These are phyloP conservation scores for Chimonanthus salicifolius DNA, from an alignment of 164 flowering plant species.

Conservation along the genomic window DNA sequence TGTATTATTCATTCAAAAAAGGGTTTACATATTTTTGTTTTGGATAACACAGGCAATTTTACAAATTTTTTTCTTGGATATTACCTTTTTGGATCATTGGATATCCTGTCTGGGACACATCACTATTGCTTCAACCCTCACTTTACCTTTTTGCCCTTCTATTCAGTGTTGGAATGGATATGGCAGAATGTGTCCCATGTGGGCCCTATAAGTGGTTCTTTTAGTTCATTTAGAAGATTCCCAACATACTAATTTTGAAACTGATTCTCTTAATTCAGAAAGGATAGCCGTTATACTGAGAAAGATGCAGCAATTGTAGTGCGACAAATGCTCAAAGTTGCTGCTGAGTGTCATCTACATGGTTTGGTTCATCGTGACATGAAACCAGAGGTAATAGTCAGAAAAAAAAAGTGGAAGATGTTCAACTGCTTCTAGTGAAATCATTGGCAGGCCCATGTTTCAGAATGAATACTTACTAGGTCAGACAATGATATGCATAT, in stretches of 20 bases:
- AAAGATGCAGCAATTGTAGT: conserved; percentile 94
- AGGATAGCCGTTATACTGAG: conserved; percentile 90
- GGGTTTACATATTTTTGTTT: background rate
- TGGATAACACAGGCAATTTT: background rate
- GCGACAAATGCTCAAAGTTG: conserved; percentile 97
- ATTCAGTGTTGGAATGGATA: background rate
- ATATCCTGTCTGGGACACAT: background rate
- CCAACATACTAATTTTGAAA: background rate
- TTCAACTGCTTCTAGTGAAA: conserved; percentile 1
- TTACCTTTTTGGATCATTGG: background rate
- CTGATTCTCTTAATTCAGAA: conserved; percentile 40
- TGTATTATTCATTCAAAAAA: background rate
- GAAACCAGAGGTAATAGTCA: conserved; percentile 87
- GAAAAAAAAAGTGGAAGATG: background rate
- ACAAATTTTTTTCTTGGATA: background rate
- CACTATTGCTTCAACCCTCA: background rate
- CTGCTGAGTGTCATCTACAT: conserved; percentile 93
- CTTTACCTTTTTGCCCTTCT: background rate
- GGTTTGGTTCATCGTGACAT: conserved; percentile 98
- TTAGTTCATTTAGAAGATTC: background rate
- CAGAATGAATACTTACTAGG: background rate
- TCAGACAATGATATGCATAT: conserved; percentile 6
- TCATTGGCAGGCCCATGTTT: background rate
- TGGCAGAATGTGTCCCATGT: background rate
- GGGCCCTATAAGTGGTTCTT: background rate